Conservation (phyloP, 164 flowering plant genomes). For the Warburgia ugandensis region DNA sequence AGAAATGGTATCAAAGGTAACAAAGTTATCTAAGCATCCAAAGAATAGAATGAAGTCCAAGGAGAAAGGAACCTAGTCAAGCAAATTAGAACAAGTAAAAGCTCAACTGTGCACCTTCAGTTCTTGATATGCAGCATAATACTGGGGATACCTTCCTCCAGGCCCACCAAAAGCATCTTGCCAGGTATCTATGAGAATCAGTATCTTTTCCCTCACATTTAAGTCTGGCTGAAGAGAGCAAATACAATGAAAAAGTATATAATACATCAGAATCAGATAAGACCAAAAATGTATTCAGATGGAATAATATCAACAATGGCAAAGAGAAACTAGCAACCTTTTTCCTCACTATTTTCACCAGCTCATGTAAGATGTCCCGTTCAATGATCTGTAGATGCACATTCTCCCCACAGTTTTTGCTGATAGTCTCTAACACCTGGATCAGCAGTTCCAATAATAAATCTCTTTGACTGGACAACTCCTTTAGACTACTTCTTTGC, state of each 20-base stretch:
- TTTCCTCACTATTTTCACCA: slow-evolving; percentile 92
- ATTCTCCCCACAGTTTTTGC: slow-evolving; percentile 89
- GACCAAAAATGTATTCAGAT: not conserved
- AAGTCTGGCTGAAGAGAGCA: slow-evolving; percentile 66
- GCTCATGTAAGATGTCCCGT: slow-evolving; percentile 79
- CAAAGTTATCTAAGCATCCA: too few relatives aligned
- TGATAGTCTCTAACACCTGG: slow-evolving; percentile 85
- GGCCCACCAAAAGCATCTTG: slow-evolving; percentile 93
- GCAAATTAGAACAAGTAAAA: not conserved
- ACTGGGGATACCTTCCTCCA: slow-evolving; percentile 78
- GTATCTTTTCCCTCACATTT: slow-evolving; percentile 81
- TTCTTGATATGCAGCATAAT: slow-evolving; percentile 73
- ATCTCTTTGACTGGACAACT: too few relatives aligned
- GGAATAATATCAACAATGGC: not conserved
- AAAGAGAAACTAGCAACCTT: slow-evolving; percentile 42
- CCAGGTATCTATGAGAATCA: slow-evolving; percentile 85
- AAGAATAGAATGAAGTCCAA: too few relatives aligned
- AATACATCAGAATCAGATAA: too few relatives aligned
- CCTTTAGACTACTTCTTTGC: too few relatives aligned
- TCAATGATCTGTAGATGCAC: slow-evolving; percentile 73
- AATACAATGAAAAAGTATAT: too few relatives aligned
- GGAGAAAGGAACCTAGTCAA: not conserved
- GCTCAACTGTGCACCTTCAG: slow-evolving; percentile 44
- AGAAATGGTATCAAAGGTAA: too few relatives aligned
- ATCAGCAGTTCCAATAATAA: slow-evolving; percentile 6